A percentile compares a stretch with the other conserved stretches of the same genome.
Conservation (phyloP, 352 stramenopile genomes). For the Globisporangium solare region DNA sequence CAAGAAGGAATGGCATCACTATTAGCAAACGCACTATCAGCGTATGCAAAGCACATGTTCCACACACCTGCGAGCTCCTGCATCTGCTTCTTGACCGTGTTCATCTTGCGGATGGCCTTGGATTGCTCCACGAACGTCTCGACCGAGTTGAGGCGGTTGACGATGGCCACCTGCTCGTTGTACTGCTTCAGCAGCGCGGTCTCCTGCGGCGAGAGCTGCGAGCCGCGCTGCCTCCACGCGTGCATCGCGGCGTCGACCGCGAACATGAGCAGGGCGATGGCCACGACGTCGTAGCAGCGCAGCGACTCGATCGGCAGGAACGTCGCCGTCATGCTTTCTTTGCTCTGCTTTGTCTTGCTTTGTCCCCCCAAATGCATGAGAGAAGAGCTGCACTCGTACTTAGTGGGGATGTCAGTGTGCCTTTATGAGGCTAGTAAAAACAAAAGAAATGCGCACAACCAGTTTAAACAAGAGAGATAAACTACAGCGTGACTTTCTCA, state of each 20-base stretch:
- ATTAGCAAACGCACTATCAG: too few species aligned
- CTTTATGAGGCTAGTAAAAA: not conserved
- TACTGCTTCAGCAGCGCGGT: slow-evolving; percentile 55
- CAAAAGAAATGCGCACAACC: too few species aligned
- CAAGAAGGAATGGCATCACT: slow-evolving; percentile 1
- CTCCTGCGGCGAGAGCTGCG: slow-evolving; percentile 52
- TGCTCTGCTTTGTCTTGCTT: slow-evolving; percentile 4
- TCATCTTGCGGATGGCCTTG: slow-evolving; percentile 84
- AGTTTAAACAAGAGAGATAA: too few species aligned
- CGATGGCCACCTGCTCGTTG: slow-evolving; percentile 73
- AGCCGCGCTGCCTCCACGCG: slow-evolving; percentile 45
- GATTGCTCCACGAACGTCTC: slow-evolving; percentile 87
- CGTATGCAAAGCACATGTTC: too few species aligned
- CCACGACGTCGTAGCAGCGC: slow-evolving; percentile 66
- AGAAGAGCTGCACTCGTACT: slow-evolving; percentile 1
- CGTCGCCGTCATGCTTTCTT: slow-evolving; percentile 19
- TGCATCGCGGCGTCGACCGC: slow-evolving; percentile 44
- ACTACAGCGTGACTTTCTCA: too few species aligned
- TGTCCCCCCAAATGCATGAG: not conserved
- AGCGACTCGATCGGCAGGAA: slow-evolving; percentile 46
- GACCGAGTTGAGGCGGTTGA: slow-evolving; percentile 83
- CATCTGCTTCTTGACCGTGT: slow-evolving; percentile 80
- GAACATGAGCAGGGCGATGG: slow-evolving; percentile 58
- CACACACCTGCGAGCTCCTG: slow-evolving; percentile 67
- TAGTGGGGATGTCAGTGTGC: not conserved